Percentiles rank a stretch among this genome's conserved stretches.
phyloP scores from a whole-genome alignment of 2,329 filamentous ascomycete genomes.

The Pleurostoma richardsiae region DNA sequence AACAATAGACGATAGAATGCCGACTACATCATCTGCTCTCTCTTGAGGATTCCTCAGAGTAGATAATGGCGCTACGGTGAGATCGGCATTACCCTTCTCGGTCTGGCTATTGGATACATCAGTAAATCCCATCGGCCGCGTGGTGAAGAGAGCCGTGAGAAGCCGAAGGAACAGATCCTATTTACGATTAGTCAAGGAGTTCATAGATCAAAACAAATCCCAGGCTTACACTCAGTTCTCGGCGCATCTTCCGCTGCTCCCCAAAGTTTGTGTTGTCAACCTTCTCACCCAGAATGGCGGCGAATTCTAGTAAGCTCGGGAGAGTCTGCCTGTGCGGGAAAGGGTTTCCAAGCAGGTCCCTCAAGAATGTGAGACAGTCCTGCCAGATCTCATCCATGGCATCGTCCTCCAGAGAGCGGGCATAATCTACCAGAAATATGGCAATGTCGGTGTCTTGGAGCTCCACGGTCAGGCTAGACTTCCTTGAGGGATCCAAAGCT shows the following conservation, averaged over 20 bases:
- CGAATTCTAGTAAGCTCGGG: conserved; percentile 81
- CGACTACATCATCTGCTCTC: conserved; percentile 69
- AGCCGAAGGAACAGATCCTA: conserved; percentile 86
- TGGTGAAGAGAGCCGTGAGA: conserved; percentile 90
- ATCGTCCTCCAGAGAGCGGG: conserved; percentile 86
- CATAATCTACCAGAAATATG: conserved; percentile 86
- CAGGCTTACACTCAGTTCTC: conserved; percentile 73
- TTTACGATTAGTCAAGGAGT: conserved; percentile 17
- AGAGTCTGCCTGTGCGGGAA: conserved; percentile 91
- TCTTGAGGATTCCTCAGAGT: conserved; percentile 28
- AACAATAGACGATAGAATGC: conserved; percentile 72
- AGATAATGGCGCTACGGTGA: conserved; percentile 11
- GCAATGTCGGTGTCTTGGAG: conserved; percentile 80
- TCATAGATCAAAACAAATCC: not conserved
- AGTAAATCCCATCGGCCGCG: conserved; percentile 69
- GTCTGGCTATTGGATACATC: conserved; percentile 37
- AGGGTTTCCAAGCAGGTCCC: conserved; percentile 86
- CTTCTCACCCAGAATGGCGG: conserved; percentile 85
- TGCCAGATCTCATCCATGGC: conserved; percentile 98
- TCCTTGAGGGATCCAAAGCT: conserved; percentile 71
- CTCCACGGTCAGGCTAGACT: conserved; percentile 84
- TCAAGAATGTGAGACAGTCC: conserved; percentile 86
- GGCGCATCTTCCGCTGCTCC: conserved; percentile 86
- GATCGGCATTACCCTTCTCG: conserved; percentile 34
- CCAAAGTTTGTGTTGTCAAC: conserved; percentile 97